phyloP scores from a whole-genome alignment of 345 rosid genomes.

The Hirschfeldia incana region DNA sequence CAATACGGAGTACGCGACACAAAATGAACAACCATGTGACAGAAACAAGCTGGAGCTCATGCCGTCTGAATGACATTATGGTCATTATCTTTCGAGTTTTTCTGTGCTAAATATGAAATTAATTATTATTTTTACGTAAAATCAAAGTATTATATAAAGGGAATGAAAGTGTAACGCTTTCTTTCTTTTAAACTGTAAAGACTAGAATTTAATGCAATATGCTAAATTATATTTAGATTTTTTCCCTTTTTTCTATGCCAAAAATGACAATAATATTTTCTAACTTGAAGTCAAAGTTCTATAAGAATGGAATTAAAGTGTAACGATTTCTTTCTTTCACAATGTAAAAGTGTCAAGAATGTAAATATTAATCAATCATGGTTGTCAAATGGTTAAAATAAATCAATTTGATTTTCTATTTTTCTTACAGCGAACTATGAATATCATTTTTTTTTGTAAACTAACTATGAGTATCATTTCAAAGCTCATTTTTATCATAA shows the following conservation, averaged over 20 bases:
- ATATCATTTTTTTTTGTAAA: not conserved
- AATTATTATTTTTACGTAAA: not conserved
- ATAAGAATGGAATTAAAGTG: not conserved
- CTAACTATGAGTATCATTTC: not conserved
- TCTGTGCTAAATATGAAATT: not conserved
- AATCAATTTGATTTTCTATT: not conserved
- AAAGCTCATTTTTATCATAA: not conserved
- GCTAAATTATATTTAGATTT: not conserved
- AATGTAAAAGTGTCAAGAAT: not conserved
- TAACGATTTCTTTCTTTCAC: conserved; percentile 2
- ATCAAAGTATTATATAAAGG: not conserved
- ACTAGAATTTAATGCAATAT: not conserved
- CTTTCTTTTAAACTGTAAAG: not conserved
- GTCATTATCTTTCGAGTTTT: not conserved
- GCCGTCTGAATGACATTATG: not conserved
- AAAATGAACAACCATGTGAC: not conserved
- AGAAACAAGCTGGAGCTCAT: not conserved
- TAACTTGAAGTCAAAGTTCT: not conserved
- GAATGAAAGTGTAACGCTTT: not conserved
- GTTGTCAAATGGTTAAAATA: not conserved
- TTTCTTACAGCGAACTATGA: not conserved
- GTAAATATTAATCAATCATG: not conserved
- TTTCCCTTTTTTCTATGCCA: not conserved
- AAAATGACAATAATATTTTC: not conserved
- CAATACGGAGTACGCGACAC: not conserved